These are phyloP conservation scores for Albugo candida DNA, from an alignment of 352 stramenopile genomes.

Conservation along the genomic window DNA sequence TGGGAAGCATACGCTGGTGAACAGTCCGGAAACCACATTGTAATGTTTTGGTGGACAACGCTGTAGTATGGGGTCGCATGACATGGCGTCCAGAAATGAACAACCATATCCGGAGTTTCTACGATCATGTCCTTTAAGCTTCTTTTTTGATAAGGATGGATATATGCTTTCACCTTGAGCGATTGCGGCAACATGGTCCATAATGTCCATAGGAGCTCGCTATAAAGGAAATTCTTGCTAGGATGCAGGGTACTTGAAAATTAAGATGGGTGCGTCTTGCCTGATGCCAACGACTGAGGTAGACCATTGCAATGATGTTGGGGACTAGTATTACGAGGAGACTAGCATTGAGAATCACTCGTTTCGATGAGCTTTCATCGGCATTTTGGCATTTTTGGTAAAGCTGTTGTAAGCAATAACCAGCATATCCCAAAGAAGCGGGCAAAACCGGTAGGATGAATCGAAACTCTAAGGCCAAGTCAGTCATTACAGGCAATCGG, in stretches of 20 bases:
- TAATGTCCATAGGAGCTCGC: constrained; percentile 53
- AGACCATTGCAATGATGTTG: constrained; percentile 45
- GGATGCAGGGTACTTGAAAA: neutral
- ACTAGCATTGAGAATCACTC: constrained; percentile 27
- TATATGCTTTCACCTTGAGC: constrained; percentile 23
- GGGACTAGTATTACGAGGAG: constrained; percentile 29
- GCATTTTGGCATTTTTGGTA: constrained; percentile 20
- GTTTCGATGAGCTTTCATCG: neutral
- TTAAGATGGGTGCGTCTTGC: constrained; percentile 2
- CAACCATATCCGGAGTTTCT: constrained; percentile 23
- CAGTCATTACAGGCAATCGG: constrained; percentile 1
- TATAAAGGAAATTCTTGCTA: constrained; percentile 5
- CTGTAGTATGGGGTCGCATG: constrained; percentile 79
- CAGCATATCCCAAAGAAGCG: constrained; percentile 48
- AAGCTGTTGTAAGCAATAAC: constrained; percentile 43
- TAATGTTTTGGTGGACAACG: constrained; percentile 60
- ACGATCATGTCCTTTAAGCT: neutral
- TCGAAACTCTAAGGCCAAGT: constrained; percentile 34
- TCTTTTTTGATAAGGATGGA: neutral
- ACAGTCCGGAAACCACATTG: constrained; percentile 76
- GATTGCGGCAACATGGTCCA: constrained; percentile 46
- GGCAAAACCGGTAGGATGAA: constrained; percentile 70
- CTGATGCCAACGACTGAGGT: constrained; percentile 46
- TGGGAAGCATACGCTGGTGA: constrained; percentile 31
- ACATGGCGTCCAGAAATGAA: constrained; percentile 75